phyloP scores from a whole-genome alignment of 2,329 filamentous ascomycete genomes.

The Pseudogymnoascus sp. region DNA sequence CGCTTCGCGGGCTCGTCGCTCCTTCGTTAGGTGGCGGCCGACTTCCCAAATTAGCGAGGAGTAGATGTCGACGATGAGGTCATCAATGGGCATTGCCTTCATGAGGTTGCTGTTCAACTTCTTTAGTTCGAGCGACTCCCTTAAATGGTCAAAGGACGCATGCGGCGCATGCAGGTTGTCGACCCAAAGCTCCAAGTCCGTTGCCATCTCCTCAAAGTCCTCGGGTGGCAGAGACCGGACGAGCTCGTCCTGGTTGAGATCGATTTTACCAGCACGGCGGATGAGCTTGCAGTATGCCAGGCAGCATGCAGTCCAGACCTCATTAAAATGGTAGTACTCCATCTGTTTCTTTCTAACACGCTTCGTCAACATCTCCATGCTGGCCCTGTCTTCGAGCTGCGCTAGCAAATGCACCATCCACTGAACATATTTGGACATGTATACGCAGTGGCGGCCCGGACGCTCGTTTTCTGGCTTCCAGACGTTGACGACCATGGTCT shows the following conservation, averaged over 20 bases:
- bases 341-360: constrained; percentile 54
- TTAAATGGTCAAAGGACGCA: constrained; percentile 50
- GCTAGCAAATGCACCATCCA: constrained; percentile 57
- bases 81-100: constrained; percentile 79
- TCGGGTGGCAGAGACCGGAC: constrained; percentile 58
- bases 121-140: constrained; percentile 60
- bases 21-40: constrained; percentile 40
- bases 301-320: constrained; percentile 24
- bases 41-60: constrained; percentile 64
- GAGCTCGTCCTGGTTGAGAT: constrained; percentile 54
- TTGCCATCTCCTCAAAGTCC: constrained; percentile 52
- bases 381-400: constrained; percentile 51
- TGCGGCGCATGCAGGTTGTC: constrained; percentile 38
- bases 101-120: constrained; percentile 80
- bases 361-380: constrained; percentile 53
- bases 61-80: constrained; percentile 88
- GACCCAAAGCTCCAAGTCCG: constrained; percentile 50
- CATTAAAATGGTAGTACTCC: constrained; percentile 33
- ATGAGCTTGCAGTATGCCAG: constrained; percentile 37
- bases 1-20: constrained; percentile 29
- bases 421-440: constrained; percentile 59
- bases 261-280: constrained; percentile 46
- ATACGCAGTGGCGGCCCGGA: constrained; percentile 63
- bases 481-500: constrained; percentile 64
- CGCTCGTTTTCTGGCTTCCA: constrained; percentile 66